Evolutionary conservation across 2,329 filamentous ascomycete species (phyloP).

Genomic region (Ophiostoma perfectum): DNA sequence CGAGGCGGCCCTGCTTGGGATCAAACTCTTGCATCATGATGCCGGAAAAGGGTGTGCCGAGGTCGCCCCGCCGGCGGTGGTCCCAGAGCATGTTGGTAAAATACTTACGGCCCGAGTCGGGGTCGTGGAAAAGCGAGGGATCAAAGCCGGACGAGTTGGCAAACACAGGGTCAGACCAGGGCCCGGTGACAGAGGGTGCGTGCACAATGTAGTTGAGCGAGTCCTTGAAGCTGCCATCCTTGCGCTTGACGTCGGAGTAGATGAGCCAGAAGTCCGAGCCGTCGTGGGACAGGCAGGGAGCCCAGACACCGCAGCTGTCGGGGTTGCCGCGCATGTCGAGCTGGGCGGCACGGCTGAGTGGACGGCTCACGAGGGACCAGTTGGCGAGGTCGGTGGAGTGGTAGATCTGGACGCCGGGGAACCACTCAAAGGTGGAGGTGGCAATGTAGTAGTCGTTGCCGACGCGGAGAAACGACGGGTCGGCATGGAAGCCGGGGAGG

Average conservation of each 20-base stretch:
- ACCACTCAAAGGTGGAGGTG: conserved; percentile 48
- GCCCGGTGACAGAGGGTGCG: conserved; percentile 48
- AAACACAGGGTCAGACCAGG: conserved; percentile 57
- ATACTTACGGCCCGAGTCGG: conserved; percentile 49
- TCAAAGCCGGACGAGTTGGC: conserved; percentile 53
- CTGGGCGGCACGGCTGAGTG: conserved; percentile 39
- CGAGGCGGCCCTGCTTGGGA: conserved; percentile 42
- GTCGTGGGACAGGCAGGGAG: conserved; percentile 58
- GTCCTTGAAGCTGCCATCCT: conserved; percentile 54
- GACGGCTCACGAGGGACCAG: conserved; percentile 43
- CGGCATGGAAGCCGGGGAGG: conserved; percentile 52
- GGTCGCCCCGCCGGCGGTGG: conserved; percentile 43
- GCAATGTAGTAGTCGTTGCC: conserved; percentile 44
- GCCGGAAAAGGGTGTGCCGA: conserved; percentile 43
- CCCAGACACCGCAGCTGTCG: conserved; percentile 59
- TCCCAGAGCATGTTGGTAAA: conserved; percentile 55
- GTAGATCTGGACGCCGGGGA: conserved; percentile 49
- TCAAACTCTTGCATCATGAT: conserved; percentile 57
- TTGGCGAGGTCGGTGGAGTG: conserved; percentile 47
- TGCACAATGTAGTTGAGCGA: conserved; percentile 49
- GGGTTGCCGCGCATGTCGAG: conserved; percentile 50
- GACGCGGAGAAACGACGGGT: conserved; percentile 40
- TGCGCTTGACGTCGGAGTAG: conserved; percentile 62
- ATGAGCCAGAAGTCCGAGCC: conserved; percentile 58
- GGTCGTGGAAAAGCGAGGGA: conserved; percentile 54